These are phyloP conservation scores for Coniochaeta hoffmannii DNA, from an alignment of 2,329 filamentous ascomycete species.

Conservation along the genomic window DNA sequence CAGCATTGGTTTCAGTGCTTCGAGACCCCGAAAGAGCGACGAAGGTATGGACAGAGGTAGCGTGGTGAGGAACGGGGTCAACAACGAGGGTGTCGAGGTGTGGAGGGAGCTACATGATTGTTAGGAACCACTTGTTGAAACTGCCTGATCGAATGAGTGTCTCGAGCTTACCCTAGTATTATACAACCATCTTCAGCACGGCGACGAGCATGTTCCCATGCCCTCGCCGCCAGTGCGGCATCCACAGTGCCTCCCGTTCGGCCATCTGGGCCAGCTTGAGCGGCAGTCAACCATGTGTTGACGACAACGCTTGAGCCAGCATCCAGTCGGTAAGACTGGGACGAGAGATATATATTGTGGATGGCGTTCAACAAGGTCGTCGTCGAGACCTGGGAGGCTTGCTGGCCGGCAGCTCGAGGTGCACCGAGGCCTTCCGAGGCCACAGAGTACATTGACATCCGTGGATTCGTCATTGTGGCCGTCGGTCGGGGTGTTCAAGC, in stretches of 20 bases:
- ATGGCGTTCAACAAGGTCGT: constrained; percentile 88
- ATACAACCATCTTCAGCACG: constrained; percentile 95
- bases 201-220: constrained; percentile 93
- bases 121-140: constrained; percentile 6
- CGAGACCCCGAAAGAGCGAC: constrained; percentile 68
- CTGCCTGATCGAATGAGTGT: constrained; percentile 10
- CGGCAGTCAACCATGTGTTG: constrained; percentile 88
- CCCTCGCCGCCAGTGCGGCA: constrained; percentile 65
- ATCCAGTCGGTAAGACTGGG: constrained; percentile 79
- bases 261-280: constrained; percentile 61
- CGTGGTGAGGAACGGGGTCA: constrained; percentile 72
- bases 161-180: constrained; percentile 67
- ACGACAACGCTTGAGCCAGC: constrained; percentile 86
- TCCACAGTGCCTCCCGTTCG: constrained; percentile 73
- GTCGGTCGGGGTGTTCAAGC: constrained; percentile 19
- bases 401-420: constrained; percentile 52
- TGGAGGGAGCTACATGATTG: constrained; percentile 64
- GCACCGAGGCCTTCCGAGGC: constrained; percentile 55
- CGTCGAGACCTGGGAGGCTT: constrained; percentile 77
- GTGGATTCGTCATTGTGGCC: constrained; percentile 47
- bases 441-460: constrained; percentile 64
- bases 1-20: constrained; percentile 78
- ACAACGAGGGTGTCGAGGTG: constrained; percentile 75
- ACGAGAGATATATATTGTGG: constrained; percentile 79
- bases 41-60: constrained; percentile 74